These are phyloP conservation scores for Fusarium torreyae DNA, from an alignment of 2,329 filamentous ascomycete species.

Conservation along the genomic window DNA sequence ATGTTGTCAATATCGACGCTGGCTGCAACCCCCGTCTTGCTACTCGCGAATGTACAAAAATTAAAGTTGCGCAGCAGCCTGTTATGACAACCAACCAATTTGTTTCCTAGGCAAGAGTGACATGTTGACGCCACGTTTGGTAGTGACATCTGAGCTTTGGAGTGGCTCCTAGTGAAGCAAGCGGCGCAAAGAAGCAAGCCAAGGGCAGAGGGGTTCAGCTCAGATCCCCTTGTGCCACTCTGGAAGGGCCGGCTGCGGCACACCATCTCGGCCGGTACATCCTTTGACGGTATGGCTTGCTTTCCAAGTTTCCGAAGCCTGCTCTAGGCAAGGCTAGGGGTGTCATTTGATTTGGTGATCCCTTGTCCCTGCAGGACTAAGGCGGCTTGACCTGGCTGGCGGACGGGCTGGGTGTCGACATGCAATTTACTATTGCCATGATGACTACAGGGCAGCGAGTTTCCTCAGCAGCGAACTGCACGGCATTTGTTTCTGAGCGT, in stretches of 20 bases:
- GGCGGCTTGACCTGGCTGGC: background rate
- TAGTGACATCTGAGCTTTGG: conserved; percentile 21
- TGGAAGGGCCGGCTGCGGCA: conserved; percentile 31
- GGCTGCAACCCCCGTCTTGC: conserved; percentile 1
- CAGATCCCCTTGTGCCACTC: conserved; percentile 18
- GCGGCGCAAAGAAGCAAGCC: conserved; percentile 1
- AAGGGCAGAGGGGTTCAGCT: conserved; percentile 22
- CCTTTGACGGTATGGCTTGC: conserved; percentile 39
- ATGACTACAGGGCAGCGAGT: background rate
- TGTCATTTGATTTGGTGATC: conserved; percentile 31
- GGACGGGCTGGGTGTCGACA: background rate
- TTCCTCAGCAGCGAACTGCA: background rate
- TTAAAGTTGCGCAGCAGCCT: conserved; percentile 44
- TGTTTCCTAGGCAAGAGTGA: conserved; percentile 10
- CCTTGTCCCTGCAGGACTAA: conserved; percentile 41
- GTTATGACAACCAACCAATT: conserved; percentile 32
- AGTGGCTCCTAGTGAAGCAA: conserved; percentile 28
- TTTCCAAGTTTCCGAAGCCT: conserved; percentile 26
- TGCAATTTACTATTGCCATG: conserved; percentile 1
- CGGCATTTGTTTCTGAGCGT: background rate
- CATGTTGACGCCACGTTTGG: conserved; percentile 28
- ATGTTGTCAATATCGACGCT: conserved; percentile 6
- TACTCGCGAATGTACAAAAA: background rate
- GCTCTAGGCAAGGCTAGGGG: conserved; percentile 3
- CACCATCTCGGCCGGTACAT: conserved; percentile 42